Percentiles rank a stretch among this genome's conserved stretches.
Evolutionary conservation across 441 rosid genomes (phyloP).

Genomic region (Brassica balearica): DNA sequence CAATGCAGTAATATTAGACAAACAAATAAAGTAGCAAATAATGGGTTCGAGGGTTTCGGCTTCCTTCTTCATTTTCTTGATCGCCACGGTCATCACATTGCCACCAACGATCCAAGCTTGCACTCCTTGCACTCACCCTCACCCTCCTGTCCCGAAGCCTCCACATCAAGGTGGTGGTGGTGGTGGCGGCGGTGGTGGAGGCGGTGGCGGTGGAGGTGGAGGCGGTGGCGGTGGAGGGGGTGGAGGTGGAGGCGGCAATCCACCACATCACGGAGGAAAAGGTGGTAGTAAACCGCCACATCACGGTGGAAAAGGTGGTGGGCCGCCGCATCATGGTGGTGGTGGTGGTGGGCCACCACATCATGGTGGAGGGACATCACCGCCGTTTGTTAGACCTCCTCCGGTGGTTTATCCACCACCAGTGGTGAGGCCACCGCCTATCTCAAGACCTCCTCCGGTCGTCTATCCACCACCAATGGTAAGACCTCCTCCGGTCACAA

Average conservation of each 20-base stretch:
- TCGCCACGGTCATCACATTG: conserved; percentile 58
- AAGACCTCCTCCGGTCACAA: conserved; percentile 39
- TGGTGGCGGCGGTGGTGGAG: neutral
- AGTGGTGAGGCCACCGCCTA: conserved; percentile 34
- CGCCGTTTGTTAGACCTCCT: conserved; percentile 54
- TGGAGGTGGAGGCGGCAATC: conserved; percentile 42
- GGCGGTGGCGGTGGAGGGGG: conserved; percentile 47
- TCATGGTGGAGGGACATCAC: conserved; percentile 46
- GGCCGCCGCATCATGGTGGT: conserved; percentile 17
- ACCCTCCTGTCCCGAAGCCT: conserved; percentile 53
- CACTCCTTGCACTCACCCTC: conserved; percentile 64
- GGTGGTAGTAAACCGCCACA: conserved; percentile 41
- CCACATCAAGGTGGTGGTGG: conserved; percentile 56
- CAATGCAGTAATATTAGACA: conserved; percentile 13
- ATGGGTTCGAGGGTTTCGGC: conserved; percentile 58
- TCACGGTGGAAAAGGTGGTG: conserved; percentile 45
- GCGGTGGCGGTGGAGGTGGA: neutral
- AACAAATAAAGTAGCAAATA: conserved; percentile 18
- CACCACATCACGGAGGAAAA: conserved; percentile 50
- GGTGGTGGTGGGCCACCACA: conserved; percentile 32
- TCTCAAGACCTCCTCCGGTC: conserved; percentile 44
- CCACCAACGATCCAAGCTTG: conserved; percentile 72
- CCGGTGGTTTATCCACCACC: conserved; percentile 44
- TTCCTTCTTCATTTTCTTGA: conserved; percentile 57
- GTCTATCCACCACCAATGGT: conserved; percentile 17